These are phyloP conservation scores for Fusarium xylarioides DNA, from an alignment of 2,329 filamentous ascomycete species.

Conservation along the genomic window DNA sequence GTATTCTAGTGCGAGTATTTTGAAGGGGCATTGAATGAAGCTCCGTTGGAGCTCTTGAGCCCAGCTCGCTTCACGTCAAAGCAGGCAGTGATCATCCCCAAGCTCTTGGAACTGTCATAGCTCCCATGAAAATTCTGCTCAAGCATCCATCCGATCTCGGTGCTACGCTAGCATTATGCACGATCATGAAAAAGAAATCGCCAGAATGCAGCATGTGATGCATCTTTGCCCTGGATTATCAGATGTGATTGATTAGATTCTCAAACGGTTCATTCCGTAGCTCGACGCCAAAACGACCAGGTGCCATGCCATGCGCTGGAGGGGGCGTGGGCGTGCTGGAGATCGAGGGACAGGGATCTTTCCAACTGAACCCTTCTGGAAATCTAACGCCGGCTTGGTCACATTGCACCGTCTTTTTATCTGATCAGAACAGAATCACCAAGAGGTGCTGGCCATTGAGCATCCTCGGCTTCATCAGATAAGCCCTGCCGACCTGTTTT, in stretches of 20 bases:
- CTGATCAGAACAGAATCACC: slow-evolving; percentile 14
- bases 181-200: not conserved
- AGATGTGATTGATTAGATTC: slow-evolving; percentile 42
- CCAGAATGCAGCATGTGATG: slow-evolving; percentile 19
- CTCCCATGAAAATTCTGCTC: slow-evolving; percentile 12
- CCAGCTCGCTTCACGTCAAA: not conserved
- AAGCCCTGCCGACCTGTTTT: slow-evolving; percentile 1
- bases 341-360: not conserved
- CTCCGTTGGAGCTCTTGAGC: not conserved
- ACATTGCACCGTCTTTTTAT: slow-evolving; percentile 19
- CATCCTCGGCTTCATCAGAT: slow-evolving; percentile 30
- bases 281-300: slow-evolving; percentile 17
- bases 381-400: slow-evolving; percentile 12
- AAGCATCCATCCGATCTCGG: slow-evolving; percentile 25
- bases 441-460: slow-evolving; percentile 2
- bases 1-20: not conserved
- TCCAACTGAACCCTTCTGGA: not conserved
- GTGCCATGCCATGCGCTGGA: not conserved
- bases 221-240: slow-evolving; percentile 10
- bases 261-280: slow-evolving; percentile 33
- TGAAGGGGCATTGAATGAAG: not conserved
- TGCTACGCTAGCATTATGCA: slow-evolving; percentile 7
- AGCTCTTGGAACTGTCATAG: slow-evolving; percentile 1
- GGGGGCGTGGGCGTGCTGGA: slow-evolving; percentile 7
- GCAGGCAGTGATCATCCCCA: not conserved